Base-by-base conservation (phyloP, 208 protist species). In the Leishmania major region DNA sequence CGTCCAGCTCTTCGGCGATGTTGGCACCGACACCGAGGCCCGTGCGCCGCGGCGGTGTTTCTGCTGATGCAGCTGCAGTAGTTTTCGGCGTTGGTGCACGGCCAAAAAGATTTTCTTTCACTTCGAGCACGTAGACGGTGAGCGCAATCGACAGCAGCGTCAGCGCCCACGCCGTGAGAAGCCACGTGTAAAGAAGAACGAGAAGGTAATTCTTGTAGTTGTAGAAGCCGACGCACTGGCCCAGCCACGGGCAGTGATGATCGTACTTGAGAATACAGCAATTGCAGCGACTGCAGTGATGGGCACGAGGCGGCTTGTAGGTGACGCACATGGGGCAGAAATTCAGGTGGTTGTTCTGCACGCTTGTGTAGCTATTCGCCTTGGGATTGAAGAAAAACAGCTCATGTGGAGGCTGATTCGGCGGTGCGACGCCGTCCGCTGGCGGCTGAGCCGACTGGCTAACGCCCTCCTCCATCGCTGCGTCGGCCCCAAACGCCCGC, bases 221-320 rank as follows among this genome's bases (percentile, higher is more conserved):
- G 77, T 93, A 96, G 80, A 97, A 96, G n/a, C 96, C 96, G 3
- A 98, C 91, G 80, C 96, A 98, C 74, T 94, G 95, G 15, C 95
- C 96, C 19, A 97, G 86, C 96, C 96, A 98, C 3, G 96, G 95
- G 85, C 96, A 98, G 82, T 98, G 96, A 81, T 98, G 96, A 80
- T 98, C 96, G 82, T 97, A 98, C 86, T 96, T 94, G 72, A 97
- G 87, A 1, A 98, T 88, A 79, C 96, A 98, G 70, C 84, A 87
- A 57, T 95, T 88, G 91, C 96, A 98, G 10, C 87, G 84, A 76
- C 93, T 96, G 85, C 96, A 98, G 89, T 98, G 96, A 59, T 96
- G 94, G 19, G 95, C 87, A 11, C 96, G 85, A 25, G 90, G 94
- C 10, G 96, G 96, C 79, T 97, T 98, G 80, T 96, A 98, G n/a